Conservation (phyloP, 2,329 filamentous ascomycete species). For the Trichothecium roseum region DNA sequence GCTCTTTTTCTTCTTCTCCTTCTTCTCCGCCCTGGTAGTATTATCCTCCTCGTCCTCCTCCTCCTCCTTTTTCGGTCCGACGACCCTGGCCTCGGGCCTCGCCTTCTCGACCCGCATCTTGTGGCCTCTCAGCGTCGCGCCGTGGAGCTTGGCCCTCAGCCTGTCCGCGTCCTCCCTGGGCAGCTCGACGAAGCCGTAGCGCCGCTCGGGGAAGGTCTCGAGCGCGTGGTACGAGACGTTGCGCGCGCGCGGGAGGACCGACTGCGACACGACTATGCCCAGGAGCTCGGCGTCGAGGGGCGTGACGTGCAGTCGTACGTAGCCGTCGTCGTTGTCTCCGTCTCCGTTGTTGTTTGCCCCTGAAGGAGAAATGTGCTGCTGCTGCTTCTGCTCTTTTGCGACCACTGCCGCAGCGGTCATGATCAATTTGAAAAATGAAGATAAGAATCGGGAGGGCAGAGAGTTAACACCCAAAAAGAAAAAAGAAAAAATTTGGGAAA, state of each 20-base stretch:
- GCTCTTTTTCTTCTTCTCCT: conserved; percentile 15
- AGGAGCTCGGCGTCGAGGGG: conserved; percentile 72
- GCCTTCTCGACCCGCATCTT: conserved; percentile 83
- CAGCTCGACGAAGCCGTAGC: conserved; percentile 83
- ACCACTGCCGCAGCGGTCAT: too few relatives aligned
- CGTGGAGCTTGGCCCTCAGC: conserved; percentile 82
- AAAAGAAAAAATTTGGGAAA: too few relatives aligned
- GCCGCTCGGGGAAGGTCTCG: conserved; percentile 80
- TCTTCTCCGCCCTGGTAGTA: conserved; percentile 21
- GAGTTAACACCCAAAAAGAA: too few relatives aligned
- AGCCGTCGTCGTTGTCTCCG: conserved; percentile 12
- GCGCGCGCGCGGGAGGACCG: conserved; percentile 54
- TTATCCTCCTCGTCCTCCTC: conserved; percentile 20
- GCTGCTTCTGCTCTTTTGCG: too few relatives aligned
- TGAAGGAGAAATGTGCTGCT: too few relatives aligned
- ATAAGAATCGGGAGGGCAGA: too few relatives aligned
- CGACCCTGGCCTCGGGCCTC: conserved; percentile 39
- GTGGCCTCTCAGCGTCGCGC: conserved; percentile 68
- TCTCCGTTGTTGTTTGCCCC: too few relatives aligned
- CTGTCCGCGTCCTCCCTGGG: conserved; percentile 78
- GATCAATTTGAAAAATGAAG: too few relatives aligned
- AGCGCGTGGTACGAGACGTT: conserved; percentile 84
- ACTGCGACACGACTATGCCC: conserved; percentile 58
- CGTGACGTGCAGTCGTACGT: conserved; percentile 63
- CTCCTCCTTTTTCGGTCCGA: conserved; percentile 20